Evolutionary conservation across 192 early-diverging fungal genomes (phyloP).

Genomic region (Umbelopsis sp.): DNA sequence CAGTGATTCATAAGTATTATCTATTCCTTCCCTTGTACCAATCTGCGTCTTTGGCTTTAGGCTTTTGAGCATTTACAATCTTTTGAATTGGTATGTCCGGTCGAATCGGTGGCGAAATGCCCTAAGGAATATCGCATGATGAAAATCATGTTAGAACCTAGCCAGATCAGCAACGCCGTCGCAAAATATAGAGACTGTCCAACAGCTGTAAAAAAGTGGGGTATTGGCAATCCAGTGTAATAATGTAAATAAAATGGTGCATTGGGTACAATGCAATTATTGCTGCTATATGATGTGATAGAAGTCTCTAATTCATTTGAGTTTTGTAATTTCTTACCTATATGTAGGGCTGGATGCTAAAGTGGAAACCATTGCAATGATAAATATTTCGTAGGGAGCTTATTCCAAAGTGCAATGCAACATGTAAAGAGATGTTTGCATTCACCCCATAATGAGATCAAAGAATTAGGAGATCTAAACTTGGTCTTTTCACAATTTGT

Average conservation of each 20-base stretch:
- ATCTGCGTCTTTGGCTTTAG: constrained; percentile 32
- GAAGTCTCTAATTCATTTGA: too few species aligned
- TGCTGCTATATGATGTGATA: too few species aligned
- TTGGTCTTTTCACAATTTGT: too few species aligned
- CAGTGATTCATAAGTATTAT: neutral
- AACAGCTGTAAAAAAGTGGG: constrained; percentile 64
- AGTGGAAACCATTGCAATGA: too few species aligned
- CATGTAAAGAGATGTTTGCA: too few species aligned
- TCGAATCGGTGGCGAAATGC: constrained; percentile 55
- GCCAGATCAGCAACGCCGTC: constrained; percentile 65
- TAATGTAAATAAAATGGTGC: constrained; percentile 19
- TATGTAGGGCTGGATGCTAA: too few species aligned
- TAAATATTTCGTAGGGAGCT: too few species aligned
- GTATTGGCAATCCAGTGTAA: constrained; percentile 28
- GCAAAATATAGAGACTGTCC: constrained; percentile 64
- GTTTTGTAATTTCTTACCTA: too few species aligned
- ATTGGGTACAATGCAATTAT: too few species aligned
- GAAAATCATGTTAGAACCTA: constrained; percentile 72
- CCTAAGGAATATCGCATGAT: constrained; percentile 91
- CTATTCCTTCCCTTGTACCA: neutral
- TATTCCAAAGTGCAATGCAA: too few species aligned
- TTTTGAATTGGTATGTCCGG: constrained; percentile 68
- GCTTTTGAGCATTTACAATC: constrained; percentile 80
- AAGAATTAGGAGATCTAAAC: too few species aligned
- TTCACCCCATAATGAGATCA: too few species aligned